These are phyloP conservation scores for Leersia perrieri DNA, from an alignment of 176 grass and related monocot species.

Conservation along the genomic window DNA sequence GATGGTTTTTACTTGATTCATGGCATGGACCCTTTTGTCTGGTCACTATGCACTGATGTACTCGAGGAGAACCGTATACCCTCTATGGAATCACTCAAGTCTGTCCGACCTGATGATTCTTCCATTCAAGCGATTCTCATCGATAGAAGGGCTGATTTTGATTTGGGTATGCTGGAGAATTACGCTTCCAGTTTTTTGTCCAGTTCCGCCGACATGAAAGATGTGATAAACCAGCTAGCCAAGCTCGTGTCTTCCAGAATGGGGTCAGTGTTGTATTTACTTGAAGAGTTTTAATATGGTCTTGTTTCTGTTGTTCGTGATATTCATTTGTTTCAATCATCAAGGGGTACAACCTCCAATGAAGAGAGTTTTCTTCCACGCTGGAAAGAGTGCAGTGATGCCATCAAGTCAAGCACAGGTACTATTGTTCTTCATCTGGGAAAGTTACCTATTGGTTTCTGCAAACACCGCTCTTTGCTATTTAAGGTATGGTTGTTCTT, in stretches of 20 bases:
- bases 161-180: constrained; percentile 62
- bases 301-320: not conserved
- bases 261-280: constrained; percentile 50
- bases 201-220: constrained; percentile 54
- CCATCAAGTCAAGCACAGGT: constrained; percentile 56
- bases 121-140: constrained; percentile 72
- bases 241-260: constrained; percentile 79
- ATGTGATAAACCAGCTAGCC: constrained; percentile 75
- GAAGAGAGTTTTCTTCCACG: constrained; percentile 64
- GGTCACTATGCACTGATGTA: constrained; percentile 84
- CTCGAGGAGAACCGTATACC: constrained; percentile 79
- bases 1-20: constrained; percentile 94
- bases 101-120: constrained; percentile 59
- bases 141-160: constrained; percentile 65
- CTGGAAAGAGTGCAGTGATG: constrained; percentile 74
- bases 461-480: constrained; percentile 88
- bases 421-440: constrained; percentile 77
- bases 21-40: constrained; percentile 94
- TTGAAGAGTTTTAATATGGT: not conserved
- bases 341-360: constrained; percentile 59
- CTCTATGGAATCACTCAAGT: constrained; percentile 62
- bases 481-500: constrained; percentile 62
- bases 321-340: not conserved
- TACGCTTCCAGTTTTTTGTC: constrained; percentile 53
- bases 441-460: constrained; percentile 80